Evolutionary conservation across 2,329 filamentous ascomycete genomes (phyloP).

Genomic region (Pseudogymnoascus sp.): DNA sequence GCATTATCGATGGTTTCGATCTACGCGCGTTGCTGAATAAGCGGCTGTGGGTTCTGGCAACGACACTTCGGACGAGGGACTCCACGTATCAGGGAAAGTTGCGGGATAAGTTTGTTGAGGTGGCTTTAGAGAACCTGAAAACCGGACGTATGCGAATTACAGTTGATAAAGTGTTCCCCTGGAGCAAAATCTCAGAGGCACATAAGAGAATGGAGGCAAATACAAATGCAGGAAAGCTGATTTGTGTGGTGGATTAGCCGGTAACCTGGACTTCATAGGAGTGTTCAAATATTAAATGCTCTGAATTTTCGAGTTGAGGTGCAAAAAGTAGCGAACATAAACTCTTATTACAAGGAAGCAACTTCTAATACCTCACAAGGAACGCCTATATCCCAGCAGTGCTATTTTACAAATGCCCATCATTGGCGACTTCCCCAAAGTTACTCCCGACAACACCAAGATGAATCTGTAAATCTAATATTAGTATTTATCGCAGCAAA

Average conservation of each 20-base stretch:
- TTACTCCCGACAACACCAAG: too few species aligned
- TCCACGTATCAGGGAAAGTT: conserved; percentile 70
- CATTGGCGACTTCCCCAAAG: too few species aligned
- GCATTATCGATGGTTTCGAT: conserved; percentile 59
- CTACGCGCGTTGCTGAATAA: conserved; percentile 68
- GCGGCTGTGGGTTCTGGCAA: conserved; percentile 73
- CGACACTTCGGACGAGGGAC: conserved; percentile 72
- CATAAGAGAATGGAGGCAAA: conserved; percentile 67
- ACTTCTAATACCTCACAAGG: too few species aligned
- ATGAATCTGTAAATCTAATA: too few species aligned
- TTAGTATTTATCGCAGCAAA: too few species aligned
- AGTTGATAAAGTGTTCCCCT: conserved; percentile 74
- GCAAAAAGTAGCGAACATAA: background rate
- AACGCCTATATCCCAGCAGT: background rate
- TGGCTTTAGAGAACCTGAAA: conserved; percentile 68
- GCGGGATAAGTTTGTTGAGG: conserved; percentile 62
- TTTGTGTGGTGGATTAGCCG: conserved; percentile 45
- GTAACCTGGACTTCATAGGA: conserved; percentile 15
- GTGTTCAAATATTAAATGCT: too few species aligned
- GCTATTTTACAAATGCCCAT: background rate
- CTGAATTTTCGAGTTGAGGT: background rate
- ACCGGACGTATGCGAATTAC: conserved; percentile 67
- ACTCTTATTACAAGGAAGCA: too few species aligned
- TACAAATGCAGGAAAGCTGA: conserved; percentile 64
- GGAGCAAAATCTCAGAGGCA: conserved; percentile 67